Base-by-base conservation (phyloP, 2,329 filamentous ascomycete genomes). In the Colletotrichum melonis region DNA sequence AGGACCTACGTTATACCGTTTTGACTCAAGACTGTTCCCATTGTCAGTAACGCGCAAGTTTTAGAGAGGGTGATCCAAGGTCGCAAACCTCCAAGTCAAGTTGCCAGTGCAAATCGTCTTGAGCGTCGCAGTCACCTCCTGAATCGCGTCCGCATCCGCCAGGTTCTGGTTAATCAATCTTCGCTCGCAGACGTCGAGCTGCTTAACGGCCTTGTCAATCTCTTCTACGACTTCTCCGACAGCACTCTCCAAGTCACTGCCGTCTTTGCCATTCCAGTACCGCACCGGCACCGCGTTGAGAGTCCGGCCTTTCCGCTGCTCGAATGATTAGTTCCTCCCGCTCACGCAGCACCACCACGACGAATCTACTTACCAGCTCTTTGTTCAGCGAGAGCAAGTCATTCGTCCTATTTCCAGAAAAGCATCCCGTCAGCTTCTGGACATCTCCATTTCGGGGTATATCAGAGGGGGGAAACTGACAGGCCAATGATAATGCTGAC, bases 21-120 rank as follows among this genome's bases (percentile, higher is more conserved):
- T 58, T 3, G 59, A 64, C 32, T 49, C 54, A 19, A 74, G 60
- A 58, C 73, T 74, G 7, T 38, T 49, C 42, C 35, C 42, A 3
- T 59, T 16, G 67, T 74, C 52, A 71, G 57, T 26, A 63, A 62
- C 3, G 12, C 38, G 6, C 28, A 24, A 22, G 8, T n/a, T 14
- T 11, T 9, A 28, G 7, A 8, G 3, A 28, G 30, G 19, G 7
- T 12, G 4, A 5, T n/a, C 14, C 16, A 12, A 42, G 2, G 56
- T 14, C 19, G 57, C 71, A 42, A 26, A 74, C 73, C 73, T 75
- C 73, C 73, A 75, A 9, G 58, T 28, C 3, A 75, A 46, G 19
- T 74, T 75, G 32, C 73, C 73, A 1, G 73, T 75, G 67, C 71
- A 75, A 24, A 67, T 67, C 30, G 52, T 64, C 46, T 75, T 73